phyloP scores from a whole-genome alignment of 768 basidiomycete species.

The Mycena leptocephala region DNA sequence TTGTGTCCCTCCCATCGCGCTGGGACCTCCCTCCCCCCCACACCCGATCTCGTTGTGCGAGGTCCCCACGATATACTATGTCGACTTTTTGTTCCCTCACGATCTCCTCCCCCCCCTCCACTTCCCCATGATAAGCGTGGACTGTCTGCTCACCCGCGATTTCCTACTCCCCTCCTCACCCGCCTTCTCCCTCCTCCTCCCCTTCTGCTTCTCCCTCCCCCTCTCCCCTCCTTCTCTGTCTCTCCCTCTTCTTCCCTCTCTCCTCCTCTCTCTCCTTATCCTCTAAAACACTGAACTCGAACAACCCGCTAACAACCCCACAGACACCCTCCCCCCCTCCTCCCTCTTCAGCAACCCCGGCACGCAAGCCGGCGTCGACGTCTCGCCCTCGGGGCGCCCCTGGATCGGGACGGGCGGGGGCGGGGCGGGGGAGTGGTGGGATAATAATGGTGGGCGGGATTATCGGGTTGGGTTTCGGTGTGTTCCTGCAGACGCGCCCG shows the following conservation, averaged over 20 bases:
- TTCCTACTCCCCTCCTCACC: not conserved
- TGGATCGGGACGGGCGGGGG: conserved; percentile 33
- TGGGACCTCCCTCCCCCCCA: no score
- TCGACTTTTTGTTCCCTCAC: no score
- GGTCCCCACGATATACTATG: no score
- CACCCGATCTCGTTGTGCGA: no score
- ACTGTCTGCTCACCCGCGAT: no score
- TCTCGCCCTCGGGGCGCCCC: not conserved
- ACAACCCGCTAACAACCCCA: not conserved
- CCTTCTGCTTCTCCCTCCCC: not conserved
- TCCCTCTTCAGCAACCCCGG: not conserved
- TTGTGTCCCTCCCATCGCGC: not conserved
- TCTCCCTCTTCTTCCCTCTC: not conserved
- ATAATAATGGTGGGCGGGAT: conserved; percentile 87
- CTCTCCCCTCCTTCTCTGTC: not conserved
- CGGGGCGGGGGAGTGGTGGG: conserved; percentile 88
- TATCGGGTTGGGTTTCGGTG: conserved; percentile 81
- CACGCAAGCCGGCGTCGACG: not conserved
- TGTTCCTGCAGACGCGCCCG: not conserved
- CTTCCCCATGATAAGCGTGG: no score
- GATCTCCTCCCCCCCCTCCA: no score
- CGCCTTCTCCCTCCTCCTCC: not conserved
- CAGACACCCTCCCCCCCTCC: not conserved
- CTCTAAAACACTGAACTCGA: no score
- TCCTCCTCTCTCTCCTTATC: no score